phyloP scores from a whole-genome alignment of 768 basidiomycete genomes.

The Crepidotus variabilis region DNA sequence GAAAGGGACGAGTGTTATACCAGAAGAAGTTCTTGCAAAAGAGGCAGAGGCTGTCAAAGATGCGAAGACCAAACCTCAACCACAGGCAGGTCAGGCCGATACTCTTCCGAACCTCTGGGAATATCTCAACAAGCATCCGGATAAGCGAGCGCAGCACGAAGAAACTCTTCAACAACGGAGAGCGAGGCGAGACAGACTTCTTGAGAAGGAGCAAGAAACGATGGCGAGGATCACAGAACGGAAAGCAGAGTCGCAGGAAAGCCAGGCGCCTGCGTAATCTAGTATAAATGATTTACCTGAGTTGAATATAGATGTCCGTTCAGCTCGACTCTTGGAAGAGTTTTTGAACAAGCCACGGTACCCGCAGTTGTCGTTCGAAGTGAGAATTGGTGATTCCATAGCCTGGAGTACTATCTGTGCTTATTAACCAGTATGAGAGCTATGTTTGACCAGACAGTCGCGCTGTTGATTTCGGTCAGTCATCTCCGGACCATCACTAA shows the following conservation, averaged over 20 bases:
- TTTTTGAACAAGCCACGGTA: no score
- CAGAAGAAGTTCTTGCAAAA: conserved; percentile 35
- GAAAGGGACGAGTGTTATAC: conserved; percentile 46
- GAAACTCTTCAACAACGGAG: background rate
- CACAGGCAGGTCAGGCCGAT: conserved; percentile 9
- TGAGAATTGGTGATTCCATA: no score
- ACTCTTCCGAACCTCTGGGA: conserved; percentile 13
- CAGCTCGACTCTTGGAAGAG: no score
- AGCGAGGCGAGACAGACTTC: conserved; percentile 4
- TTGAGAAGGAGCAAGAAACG: background rate
- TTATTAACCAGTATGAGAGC: no score
- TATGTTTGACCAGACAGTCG: no score
- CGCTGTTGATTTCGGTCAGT: no score
- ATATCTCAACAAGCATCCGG: conserved; percentile 14
- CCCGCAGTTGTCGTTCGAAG: no score
- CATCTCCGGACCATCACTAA: no score
- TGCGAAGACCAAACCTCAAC: background rate
- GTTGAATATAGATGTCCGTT: background rate
- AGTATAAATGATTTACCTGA: background rate
- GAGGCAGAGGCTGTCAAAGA: conserved; percentile 6
- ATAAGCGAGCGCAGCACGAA: conserved; percentile 6
- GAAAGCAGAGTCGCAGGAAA: background rate
- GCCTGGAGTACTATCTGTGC: no score
- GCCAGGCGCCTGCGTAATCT: background rate
- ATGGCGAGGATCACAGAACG: background rate